phyloP scores from a whole-genome alignment of 495 filamentous ascomycete species.

The Neurospora sp. region DNA sequence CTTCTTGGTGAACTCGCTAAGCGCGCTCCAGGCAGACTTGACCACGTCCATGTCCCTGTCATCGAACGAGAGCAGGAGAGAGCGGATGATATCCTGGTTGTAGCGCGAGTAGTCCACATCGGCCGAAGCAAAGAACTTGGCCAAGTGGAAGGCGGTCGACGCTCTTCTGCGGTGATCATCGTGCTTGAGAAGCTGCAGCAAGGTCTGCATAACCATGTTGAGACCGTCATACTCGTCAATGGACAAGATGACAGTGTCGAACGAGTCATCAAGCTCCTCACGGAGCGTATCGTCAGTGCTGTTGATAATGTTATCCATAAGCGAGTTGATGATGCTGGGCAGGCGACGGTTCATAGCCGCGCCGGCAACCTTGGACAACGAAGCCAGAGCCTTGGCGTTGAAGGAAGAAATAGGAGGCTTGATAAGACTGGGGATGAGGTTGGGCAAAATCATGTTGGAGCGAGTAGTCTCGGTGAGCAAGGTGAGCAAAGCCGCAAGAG shows the following conservation, averaged over 20 bases:
- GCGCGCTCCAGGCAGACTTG: constrained; percentile 83
- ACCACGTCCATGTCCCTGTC: constrained; percentile 77
- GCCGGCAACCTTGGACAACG: constrained; percentile 81
- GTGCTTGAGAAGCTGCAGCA: constrained; percentile 78
- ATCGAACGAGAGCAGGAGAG: constrained; percentile 82
- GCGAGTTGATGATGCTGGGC: constrained; percentile 76
- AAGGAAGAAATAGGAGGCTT: constrained; percentile 84
- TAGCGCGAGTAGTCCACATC: constrained; percentile 88
- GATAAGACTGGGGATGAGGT: constrained; percentile 86
- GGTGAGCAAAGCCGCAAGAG: constrained; percentile 82
- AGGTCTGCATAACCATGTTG: constrained; percentile 87
- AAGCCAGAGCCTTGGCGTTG: constrained; percentile 88
- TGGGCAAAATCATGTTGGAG: constrained; percentile 92
- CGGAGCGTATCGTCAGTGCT: constrained; percentile 67
- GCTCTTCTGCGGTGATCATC: constrained; percentile 80
- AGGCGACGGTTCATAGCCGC: constrained; percentile 80
- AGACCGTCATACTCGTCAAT: constrained; percentile 95
- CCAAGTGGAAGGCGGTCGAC: constrained; percentile 66
- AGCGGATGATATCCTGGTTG: constrained; percentile 85
- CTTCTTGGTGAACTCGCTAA: constrained; percentile 76
- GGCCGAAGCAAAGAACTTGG: constrained; percentile 75
- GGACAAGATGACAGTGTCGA: constrained; percentile 80
- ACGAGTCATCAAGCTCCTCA: constrained; percentile 62
- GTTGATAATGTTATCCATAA: constrained; percentile 84
- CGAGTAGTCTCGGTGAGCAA: constrained; percentile 86